Conservation (phyloP, 495 filamentous ascomycete genomes). For the Penicillium angulare region DNA sequence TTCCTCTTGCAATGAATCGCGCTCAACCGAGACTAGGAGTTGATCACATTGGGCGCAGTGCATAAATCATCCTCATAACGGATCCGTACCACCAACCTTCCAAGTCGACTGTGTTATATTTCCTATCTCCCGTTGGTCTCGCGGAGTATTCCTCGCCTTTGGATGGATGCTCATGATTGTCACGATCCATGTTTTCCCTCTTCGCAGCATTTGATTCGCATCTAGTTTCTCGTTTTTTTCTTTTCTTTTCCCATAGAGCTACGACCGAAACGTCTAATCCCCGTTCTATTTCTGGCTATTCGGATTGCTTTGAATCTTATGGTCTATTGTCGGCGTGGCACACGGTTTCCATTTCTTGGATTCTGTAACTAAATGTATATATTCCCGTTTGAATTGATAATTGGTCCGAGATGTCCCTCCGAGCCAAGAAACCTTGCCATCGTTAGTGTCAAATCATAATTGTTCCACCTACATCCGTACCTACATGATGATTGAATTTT, state of each 20-base stretch:
- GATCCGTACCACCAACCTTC: not conserved
- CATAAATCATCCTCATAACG: slow-evolving; percentile 19
- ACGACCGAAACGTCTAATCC: slow-evolving; percentile 3
- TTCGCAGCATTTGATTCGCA: not conserved
- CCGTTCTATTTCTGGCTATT: not conserved
- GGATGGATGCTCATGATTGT: slow-evolving; percentile 12
- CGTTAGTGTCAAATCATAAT: too few relatives aligned
- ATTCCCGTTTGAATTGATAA: too few relatives aligned
- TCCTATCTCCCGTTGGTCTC: not conserved
- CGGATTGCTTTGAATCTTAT: not conserved
- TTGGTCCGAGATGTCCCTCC: too few relatives aligned
- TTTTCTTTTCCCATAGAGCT: slow-evolving; percentile 12
- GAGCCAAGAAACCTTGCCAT: too few relatives aligned
- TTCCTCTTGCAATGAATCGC: not conserved
- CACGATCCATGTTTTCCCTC: slow-evolving; percentile 7
- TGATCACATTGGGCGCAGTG: slow-evolving; percentile 32
- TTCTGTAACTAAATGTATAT: slow-evolving; percentile 4
- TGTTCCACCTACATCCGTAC: too few relatives aligned
- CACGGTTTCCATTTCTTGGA: slow-evolving; percentile 1
- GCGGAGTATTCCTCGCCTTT: not conserved
- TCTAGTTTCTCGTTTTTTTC: slow-evolving; percentile 3
- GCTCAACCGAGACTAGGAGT: slow-evolving; percentile 32
- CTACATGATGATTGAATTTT: too few relatives aligned
- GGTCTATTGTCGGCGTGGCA: slow-evolving; percentile 2
- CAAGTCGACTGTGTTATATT: not conserved